phyloP scores from a whole-genome alignment of 805 yeast species.

The Sugiyamaella marilandica region DNA sequence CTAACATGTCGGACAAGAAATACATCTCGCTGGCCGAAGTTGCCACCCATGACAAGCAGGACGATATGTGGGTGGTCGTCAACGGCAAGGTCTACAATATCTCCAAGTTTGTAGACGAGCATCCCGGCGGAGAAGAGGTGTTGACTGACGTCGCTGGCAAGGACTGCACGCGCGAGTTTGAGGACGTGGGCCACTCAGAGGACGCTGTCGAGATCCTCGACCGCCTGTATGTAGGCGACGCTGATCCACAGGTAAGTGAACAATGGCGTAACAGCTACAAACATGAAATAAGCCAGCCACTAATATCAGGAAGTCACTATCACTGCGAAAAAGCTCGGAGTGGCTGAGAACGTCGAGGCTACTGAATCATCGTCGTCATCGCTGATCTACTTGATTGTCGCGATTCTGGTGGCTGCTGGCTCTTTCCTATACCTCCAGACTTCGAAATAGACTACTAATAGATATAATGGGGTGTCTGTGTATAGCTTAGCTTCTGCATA shows the following conservation, averaged over 20 bases:
- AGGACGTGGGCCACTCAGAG: conserved; percentile 96
- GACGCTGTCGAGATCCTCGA: conserved; percentile 80
- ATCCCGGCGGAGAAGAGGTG: conserved; percentile 86
- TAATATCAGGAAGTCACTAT: conserved; percentile 13
- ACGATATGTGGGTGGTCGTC: conserved; percentile 68
- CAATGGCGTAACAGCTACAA: background rate
- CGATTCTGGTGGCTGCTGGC: conserved; percentile 32
- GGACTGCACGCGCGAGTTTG: conserved; percentile 67
- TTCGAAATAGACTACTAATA: conserved; percentile 13
- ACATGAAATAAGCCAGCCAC: background rate
- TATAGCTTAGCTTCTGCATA: background rate
- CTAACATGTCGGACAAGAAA: conserved; percentile 15
- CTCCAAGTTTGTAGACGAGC: conserved; percentile 50
- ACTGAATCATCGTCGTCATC: conserved; percentile 22
- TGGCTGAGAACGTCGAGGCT: conserved; percentile 21
- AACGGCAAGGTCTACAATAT: conserved; percentile 66
- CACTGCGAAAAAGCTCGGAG: conserved; percentile 13
- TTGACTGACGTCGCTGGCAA: conserved; percentile 73
- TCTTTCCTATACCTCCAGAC: conserved; percentile 33
- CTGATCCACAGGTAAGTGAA: conserved; percentile 50
- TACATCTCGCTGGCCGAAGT: conserved; percentile 41
- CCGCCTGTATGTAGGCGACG: conserved; percentile 67
- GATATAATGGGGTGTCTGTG: background rate
- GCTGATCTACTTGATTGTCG: conserved; percentile 26
- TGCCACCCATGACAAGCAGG: conserved; percentile 39